Conservation (phyloP, 805 yeast species). For the Candida quercuum region DNA sequence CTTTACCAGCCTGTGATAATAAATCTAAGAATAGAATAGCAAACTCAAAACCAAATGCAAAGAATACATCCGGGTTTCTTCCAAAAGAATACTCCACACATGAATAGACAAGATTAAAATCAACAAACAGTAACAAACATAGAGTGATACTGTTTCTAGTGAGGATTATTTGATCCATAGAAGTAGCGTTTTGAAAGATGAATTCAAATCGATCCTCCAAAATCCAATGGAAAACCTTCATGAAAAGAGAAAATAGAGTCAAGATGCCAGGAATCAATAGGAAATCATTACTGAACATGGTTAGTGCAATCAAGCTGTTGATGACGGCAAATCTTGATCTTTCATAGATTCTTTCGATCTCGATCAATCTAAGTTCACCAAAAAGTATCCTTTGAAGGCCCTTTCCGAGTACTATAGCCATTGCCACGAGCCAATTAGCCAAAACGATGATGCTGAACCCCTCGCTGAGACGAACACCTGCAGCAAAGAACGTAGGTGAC, state of each 20-base stretch:
- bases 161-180: constrained; percentile 26
- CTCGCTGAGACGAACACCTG: constrained; percentile 45
- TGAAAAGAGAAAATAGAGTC: constrained; percentile 37
- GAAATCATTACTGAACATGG: constrained; percentile 45
- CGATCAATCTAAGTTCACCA: constrained; percentile 72
- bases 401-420: constrained; percentile 37
- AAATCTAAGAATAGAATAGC: constrained; percentile 56
- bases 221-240: constrained; percentile 77
- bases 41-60: constrained; percentile 74
- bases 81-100: constrained; percentile 41
- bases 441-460: constrained; percentile 40
- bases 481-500: constrained; percentile 39
- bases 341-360: constrained; percentile 68
- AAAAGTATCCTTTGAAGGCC: constrained; percentile 50
- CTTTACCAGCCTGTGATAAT: constrained; percentile 40
- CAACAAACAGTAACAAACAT: constrained; percentile 39
- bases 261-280: constrained; percentile 37
- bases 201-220: constrained; percentile 42
- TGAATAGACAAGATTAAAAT: constrained; percentile 45
- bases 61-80: constrained; percentile 46
- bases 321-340: constrained; percentile 60
- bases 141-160: constrained; percentile 42
- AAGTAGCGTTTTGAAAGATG: constrained; percentile 38
- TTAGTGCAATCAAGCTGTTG: constrained; percentile 52
- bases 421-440: constrained; percentile 39